These are phyloP conservation scores for Alternaria arborescens DNA, from an alignment of 2,329 filamentous ascomycete species.

Conservation along the genomic window DNA sequence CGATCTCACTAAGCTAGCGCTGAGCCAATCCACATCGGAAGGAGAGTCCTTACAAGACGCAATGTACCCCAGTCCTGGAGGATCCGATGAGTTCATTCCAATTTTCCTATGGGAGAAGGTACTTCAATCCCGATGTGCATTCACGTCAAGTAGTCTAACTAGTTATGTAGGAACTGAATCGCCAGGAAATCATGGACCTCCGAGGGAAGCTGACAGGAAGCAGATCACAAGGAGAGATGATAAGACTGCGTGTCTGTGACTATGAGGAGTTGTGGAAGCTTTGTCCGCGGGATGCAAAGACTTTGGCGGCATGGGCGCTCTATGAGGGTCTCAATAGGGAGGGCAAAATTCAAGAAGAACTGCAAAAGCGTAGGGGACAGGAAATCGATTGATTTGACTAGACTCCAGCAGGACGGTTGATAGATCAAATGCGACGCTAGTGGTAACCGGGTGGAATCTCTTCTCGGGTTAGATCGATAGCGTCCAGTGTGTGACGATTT, in stretches of 20 bases:
- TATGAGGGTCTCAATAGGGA: conserved; percentile 65
- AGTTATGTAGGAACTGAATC: not conserved
- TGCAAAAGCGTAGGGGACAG: not conserved
- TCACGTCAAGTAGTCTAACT: not conserved
- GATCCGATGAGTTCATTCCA: conserved; percentile 65
- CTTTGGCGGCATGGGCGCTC: conserved; percentile 62
- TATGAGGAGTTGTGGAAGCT: conserved; percentile 62
- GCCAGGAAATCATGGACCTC: not conserved
- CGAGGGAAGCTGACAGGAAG: conserved; percentile 62
- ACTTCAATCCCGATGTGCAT: conserved; percentile 45
- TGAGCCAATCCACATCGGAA: conserved; percentile 29
- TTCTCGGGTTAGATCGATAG: no score
- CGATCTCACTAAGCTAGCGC: conserved; percentile 61
- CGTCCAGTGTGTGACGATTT: no score
- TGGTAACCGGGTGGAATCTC: no score
- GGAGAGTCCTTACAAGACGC: conserved; percentile 7
- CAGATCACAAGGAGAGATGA: conserved; percentile 62
- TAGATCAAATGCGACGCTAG: no score
- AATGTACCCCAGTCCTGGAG: conserved; percentile 62
- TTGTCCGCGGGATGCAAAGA: conserved; percentile 63
- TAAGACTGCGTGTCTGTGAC: conserved; percentile 59
- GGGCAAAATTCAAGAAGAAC: conserved; percentile 46
- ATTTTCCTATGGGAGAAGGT: conserved; percentile 62
- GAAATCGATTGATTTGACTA: no score
- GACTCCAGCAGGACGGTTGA: no score